Base-by-base conservation (phyloP, 805 yeast species). In the Saccharomycopsis sp. region DNA sequence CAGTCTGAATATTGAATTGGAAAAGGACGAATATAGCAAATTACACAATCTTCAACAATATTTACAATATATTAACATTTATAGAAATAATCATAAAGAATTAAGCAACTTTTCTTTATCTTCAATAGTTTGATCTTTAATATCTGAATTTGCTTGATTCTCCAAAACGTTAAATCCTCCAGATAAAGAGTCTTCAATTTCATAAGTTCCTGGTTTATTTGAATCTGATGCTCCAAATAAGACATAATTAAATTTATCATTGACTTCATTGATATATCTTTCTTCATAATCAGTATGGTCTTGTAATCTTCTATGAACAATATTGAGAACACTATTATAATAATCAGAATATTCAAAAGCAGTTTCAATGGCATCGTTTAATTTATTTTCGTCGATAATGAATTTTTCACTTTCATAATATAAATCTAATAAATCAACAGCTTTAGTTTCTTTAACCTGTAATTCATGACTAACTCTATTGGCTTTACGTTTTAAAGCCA, bases 351-450 rank as follows among this genome's bases (percentile, higher is more conserved):
- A 28, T 10, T 23, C 35, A 55, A 79, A 73, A 36, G 85, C 78
- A 40, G 65, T 65, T 36, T 69, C 72, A 32, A 82, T 72, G 39
- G 78, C 74, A 17, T 58, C 62, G 32, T 69, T 72, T 45, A 82
- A 66, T 56, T 75, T 76, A 37, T 67, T 72, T 58, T 82, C 94
- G 23, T 79, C 79, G 30, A 84, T 74, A 50, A 86, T 82, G 60
- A 75, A 87, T 33, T 69, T 65, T 21, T 71, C 68, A 1, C 89
- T 64, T 2, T 77, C 71, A 52, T 85, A 85, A 59, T 83, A 86
- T 40, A 88, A 67, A 49, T 73, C 79, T 45, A 88, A 62, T 36
- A 87, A 60, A 36, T 70, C 64, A 30, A 63, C 63, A 13, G 87
- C 74, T 50, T 70, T 70, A 33, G 62, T 59, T 47, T 72, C 74